Evolutionary conservation across 2,329 filamentous ascomycete species (phyloP).

Genomic region (Colletotrichum sp.): DNA sequence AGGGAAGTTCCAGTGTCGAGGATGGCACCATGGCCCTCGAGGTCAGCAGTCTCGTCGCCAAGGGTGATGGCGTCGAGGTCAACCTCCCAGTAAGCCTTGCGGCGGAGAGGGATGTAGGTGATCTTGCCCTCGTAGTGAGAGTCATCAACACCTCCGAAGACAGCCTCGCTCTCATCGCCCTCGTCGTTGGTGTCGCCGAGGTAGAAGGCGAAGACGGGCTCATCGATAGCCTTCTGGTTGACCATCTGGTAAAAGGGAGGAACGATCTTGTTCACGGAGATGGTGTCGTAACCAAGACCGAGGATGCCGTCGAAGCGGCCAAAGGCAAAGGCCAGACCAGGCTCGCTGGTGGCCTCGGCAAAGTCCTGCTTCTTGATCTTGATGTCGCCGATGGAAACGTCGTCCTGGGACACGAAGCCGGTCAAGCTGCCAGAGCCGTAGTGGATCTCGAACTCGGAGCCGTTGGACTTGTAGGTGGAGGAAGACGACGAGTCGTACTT

Average conservation of each 20-base stretch:
- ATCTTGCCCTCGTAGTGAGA: conserved; percentile 84
- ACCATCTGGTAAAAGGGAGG: conserved; percentile 98
- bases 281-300: conserved; percentile 91
- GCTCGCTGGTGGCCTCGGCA: conserved; percentile 94
- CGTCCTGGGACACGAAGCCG: conserved; percentile 92
- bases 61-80: conserved; percentile 92
- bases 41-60: conserved; percentile 82
- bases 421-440: conserved; percentile 95
- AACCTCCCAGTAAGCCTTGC: conserved; percentile 99
- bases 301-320: conserved; percentile 97
- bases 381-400: conserved; percentile 85
- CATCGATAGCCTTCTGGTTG: conserved; percentile 86
- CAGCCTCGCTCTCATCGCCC: conserved; percentile 80
- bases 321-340: conserved; percentile 96
- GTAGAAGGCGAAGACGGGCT: conserved; percentile 96
- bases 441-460: conserved; percentile 86
- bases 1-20: conserved; percentile 98
- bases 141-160: conserved; percentile 88
- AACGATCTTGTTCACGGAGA: conserved; percentile 94
- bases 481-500: conserved; percentile 95
- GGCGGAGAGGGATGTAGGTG: conserved; percentile 90
- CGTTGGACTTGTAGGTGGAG: conserved; percentile 92
- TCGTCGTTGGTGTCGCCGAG: conserved; percentile 75
- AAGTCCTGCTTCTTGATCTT: conserved; percentile 90
- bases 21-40: conserved; percentile 94